Evolutionary conservation across 2,329 filamentous ascomycete genomes (phyloP).

Genomic region (Scedosporium dehoogii): DNA sequence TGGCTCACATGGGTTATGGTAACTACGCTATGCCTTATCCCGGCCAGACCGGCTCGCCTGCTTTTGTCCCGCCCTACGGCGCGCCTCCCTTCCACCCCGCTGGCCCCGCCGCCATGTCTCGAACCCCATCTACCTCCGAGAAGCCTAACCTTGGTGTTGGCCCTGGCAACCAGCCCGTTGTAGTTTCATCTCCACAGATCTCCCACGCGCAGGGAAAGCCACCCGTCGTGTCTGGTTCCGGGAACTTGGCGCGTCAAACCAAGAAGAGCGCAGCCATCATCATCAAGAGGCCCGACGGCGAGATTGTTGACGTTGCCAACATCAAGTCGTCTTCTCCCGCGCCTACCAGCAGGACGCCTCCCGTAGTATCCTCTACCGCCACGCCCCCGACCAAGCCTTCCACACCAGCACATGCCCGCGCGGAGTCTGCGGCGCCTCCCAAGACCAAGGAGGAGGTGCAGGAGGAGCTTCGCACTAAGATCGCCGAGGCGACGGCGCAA

Average conservation of each 20-base stretch:
- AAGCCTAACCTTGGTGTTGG: slow-evolving; percentile 62
- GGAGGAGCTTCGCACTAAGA: slow-evolving; percentile 72
- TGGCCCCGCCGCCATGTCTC: slow-evolving; percentile 64
- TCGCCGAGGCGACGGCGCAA: slow-evolving; percentile 48
- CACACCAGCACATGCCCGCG: slow-evolving; percentile 58
- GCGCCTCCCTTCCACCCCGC: slow-evolving; percentile 26
- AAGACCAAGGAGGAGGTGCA: slow-evolving; percentile 77
- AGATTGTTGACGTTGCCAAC: slow-evolving; percentile 60
- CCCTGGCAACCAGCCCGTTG: slow-evolving; percentile 48
- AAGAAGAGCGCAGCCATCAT: slow-evolving; percentile 66
- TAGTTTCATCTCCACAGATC: slow-evolving; percentile 35
- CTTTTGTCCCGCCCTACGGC: slow-evolving; percentile 38
- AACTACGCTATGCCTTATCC: slow-evolving; percentile 38
- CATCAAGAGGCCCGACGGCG: slow-evolving; percentile 77
- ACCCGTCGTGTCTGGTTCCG: slow-evolving; percentile 41
- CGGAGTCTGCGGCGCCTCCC: slow-evolving; percentile 55
- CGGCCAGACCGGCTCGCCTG: slow-evolving; percentile 35
- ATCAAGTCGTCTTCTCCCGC: slow-evolving; percentile 50
- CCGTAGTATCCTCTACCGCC: slow-evolving; percentile 62
- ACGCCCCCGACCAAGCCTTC: slow-evolving; percentile 66
- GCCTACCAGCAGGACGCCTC: slow-evolving; percentile 50
- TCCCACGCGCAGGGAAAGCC: slow-evolving; percentile 2
- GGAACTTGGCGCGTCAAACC: slow-evolving; percentile 36
- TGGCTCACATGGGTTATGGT: slow-evolving; percentile 27
- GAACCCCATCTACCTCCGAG: slow-evolving; percentile 51